phyloP scores from a whole-genome alignment of 768 basidiomycete species.

The Russula ochroleuca region DNA sequence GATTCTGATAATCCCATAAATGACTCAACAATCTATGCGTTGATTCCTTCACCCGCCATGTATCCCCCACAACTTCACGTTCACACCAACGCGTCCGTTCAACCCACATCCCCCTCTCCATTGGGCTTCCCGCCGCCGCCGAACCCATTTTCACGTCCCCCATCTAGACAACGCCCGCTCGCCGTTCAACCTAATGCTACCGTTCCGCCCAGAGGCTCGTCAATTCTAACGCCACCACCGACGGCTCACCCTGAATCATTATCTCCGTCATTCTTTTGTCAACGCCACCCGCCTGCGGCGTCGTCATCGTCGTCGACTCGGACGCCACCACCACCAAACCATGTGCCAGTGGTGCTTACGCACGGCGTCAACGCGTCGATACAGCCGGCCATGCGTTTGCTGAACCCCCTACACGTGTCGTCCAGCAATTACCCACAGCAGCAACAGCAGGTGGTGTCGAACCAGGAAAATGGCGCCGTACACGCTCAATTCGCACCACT shows the following conservation, averaged over 20 bases:
- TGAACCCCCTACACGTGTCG: slow-evolving; percentile 6
- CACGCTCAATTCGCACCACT: slow-evolving; percentile 15
- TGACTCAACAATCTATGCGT: background rate
- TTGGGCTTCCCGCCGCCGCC: background rate
- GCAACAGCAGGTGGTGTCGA: slow-evolving; percentile 1
- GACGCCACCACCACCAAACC: background rate
- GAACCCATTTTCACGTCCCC: background rate
- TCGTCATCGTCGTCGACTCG: background rate
- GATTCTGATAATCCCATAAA: too few relatives aligned
- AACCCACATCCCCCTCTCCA: background rate
- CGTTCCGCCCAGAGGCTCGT: background rate
- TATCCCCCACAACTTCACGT: background rate
- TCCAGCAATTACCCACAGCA: slow-evolving; percentile 1
- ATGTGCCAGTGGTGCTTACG: background rate
- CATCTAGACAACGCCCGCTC: background rate
- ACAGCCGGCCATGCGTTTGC: slow-evolving; percentile 2
- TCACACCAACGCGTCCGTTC: background rate
- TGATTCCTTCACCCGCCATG: background rate
- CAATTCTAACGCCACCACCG: slow-evolving; percentile 7
- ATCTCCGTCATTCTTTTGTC: background rate
- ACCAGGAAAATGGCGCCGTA: slow-evolving; percentile 7
- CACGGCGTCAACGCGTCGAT: background rate
- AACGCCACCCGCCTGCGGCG: background rate
- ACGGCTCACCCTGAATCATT: background rate
- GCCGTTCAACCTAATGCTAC: background rate